Evolutionary conservation across 2,329 filamentous ascomycete species (phyloP).

Genomic region (Cladosporium phlei): DNA sequence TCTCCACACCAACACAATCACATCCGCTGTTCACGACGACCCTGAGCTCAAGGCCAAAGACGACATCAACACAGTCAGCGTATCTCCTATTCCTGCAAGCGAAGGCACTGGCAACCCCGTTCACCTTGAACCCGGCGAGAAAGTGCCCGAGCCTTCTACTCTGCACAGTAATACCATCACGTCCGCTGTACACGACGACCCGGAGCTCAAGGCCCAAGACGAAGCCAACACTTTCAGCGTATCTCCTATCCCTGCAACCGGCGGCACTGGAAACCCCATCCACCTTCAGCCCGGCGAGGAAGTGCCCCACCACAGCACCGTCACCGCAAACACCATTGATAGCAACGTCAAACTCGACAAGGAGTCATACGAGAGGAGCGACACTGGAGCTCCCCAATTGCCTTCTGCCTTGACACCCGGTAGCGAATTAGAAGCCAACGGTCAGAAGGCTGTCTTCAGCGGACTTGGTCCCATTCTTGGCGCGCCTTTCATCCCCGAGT

Average conservation of each 20-base stretch:
- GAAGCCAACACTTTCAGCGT: slow-evolving; percentile 42
- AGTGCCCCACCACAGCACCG: slow-evolving; percentile 61
- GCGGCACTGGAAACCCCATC: slow-evolving; percentile 69
- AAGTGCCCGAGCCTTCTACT: slow-evolving; percentile 64
- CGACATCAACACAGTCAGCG: slow-evolving; percentile 39
- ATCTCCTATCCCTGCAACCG: slow-evolving; percentile 55
- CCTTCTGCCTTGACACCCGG: slow-evolving; percentile 44
- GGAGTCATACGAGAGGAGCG: slow-evolving; percentile 79
- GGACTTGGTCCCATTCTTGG: slow-evolving; percentile 47
- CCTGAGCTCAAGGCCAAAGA: slow-evolving; percentile 47
- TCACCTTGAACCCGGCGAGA: slow-evolving; percentile 70
- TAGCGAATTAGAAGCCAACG: slow-evolving; percentile 36
- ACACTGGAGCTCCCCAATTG: slow-evolving; percentile 47
- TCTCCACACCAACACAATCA: slow-evolving; percentile 65
- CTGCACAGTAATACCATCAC: slow-evolving; percentile 67
- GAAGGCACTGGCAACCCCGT: slow-evolving; percentile 69
- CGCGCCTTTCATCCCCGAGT: slow-evolving; percentile 72
- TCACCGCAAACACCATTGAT: slow-evolving; percentile 67
- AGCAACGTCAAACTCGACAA: slow-evolving; percentile 64
- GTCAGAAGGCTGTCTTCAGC: slow-evolving; percentile 39
- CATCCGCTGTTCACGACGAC: slow-evolving; percentile 61
- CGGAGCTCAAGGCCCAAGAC: slow-evolving; percentile 45
- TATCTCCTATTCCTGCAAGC: slow-evolving; percentile 56
- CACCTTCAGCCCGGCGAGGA: slow-evolving; percentile 73
- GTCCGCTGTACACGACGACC: slow-evolving; percentile 60